Evolutionary conservation across 208 protist species (phyloP).

Genomic region (Crithidia thermophila): DNA sequence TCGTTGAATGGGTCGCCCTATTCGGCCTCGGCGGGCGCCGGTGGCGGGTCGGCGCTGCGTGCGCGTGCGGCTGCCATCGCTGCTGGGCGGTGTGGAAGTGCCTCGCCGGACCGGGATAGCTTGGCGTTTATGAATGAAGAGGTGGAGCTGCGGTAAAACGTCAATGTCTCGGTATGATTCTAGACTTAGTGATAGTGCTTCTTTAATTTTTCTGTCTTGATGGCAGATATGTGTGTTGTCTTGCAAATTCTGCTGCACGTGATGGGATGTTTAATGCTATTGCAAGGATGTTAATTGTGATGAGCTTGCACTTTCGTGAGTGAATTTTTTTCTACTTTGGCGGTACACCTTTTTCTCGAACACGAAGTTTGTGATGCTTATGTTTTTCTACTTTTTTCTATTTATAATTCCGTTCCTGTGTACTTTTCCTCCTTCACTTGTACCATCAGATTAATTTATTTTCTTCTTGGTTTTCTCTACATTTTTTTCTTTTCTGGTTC

Average conservation of each 20-base stretch:
- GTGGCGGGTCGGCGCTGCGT: slow-evolving; percentile 9
- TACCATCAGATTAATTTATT: not conserved
- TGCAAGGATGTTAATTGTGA: too few relatives aligned
- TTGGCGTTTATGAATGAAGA: slow-evolving; percentile 17
- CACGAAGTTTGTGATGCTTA: slow-evolving; percentile 5
- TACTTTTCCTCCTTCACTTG: not conserved
- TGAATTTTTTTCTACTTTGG: slow-evolving; percentile 3
- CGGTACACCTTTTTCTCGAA: too few relatives aligned
- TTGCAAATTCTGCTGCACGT: too few relatives aligned
- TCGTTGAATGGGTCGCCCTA: slow-evolving; percentile 8
- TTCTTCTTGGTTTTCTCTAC: not conserved
- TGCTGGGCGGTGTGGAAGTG: slow-evolving; percentile 15
- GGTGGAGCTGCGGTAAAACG: slow-evolving; percentile 18
- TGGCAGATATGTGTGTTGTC: too few relatives aligned
- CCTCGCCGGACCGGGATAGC: slow-evolving; percentile 7
- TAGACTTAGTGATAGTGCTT: not conserved
- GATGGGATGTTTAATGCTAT: too few relatives aligned
- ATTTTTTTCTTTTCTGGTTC: slow-evolving; percentile 15
- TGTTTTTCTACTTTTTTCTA: slow-evolving; percentile 10
- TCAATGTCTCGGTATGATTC: not conserved
- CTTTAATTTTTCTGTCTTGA: not conserved
- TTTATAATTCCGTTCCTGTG: not conserved
- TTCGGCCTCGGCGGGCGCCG: not conserved
- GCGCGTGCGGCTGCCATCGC: slow-evolving; percentile 3
- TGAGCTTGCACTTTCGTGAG: too few relatives aligned